These are phyloP conservation scores for Populus deltoides DNA, from an alignment of 345 rosid species.

Conservation along the genomic window DNA sequence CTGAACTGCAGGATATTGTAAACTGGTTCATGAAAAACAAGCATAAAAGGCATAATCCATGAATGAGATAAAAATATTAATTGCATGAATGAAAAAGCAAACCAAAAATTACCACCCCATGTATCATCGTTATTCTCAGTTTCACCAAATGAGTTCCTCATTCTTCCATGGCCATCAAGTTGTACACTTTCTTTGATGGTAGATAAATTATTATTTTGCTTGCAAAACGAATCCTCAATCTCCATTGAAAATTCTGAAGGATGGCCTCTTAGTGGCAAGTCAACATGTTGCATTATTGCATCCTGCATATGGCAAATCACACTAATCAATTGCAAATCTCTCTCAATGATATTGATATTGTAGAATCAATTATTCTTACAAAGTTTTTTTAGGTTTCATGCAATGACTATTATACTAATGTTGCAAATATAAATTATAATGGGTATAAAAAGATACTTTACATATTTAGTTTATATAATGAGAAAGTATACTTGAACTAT, in stretches of 20 bases:
- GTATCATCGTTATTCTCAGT: constrained; percentile 20
- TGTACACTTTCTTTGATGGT: constrained; percentile 25
- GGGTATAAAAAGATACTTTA: too few species aligned
- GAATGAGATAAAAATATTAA: neutral
- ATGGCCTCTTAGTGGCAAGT: constrained; percentile 30
- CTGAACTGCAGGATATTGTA: neutral
- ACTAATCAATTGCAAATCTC: neutral
- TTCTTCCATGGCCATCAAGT: constrained; percentile 27
- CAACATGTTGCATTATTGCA: constrained; percentile 41
- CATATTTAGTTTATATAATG: too few species aligned
- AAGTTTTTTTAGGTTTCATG: too few species aligned
- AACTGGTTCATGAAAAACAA: constrained; percentile 2
- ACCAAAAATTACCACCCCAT: constrained; percentile 51
- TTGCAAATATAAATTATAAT: too few species aligned
- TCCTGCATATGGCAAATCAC: constrained; percentile 41
- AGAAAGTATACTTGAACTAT: too few species aligned
- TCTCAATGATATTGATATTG: constrained; percentile 1
- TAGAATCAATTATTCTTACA: too few species aligned
- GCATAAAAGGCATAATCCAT: neutral
- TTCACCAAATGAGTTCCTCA: constrained; percentile 31
- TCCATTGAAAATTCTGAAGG: constrained; percentile 33
- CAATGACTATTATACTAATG: too few species aligned
- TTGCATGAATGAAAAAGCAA: neutral
- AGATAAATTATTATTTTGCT: constrained; percentile 25
- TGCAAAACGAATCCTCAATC: constrained; percentile 26